These are phyloP conservation scores for Dactylorhiza incarnata DNA, from an alignment of 106 monocot species.

Conservation along the genomic window DNA sequence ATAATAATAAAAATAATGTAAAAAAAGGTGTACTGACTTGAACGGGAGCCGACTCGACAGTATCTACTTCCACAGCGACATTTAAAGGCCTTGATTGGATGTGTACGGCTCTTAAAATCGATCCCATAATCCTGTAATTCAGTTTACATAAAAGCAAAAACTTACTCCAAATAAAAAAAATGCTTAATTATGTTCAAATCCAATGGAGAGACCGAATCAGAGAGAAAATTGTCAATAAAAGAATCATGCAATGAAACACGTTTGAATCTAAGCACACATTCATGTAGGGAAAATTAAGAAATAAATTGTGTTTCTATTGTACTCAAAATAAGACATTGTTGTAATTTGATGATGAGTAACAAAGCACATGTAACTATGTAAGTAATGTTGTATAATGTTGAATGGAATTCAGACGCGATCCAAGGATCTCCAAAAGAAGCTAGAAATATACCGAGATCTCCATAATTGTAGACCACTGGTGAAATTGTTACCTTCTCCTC, in stretches of 20 bases:
- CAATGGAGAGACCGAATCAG: not conserved
- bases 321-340: not conserved
- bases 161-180: not conserved
- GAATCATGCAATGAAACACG: not conserved
- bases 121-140: conserved; percentile 21
- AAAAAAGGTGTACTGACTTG: conserved; percentile 1
- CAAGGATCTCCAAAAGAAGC: too few relatives aligned
- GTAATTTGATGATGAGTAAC: not conserved
- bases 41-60: conserved; percentile 9
- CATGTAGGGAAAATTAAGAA: not conserved
- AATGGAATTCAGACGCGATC: too few relatives aligned
- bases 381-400: not conserved
- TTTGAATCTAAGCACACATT: not conserved
- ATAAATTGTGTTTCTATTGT: not conserved
- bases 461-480: too few relatives aligned
- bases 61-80: conserved; percentile 23
- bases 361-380: not conserved
- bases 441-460: too few relatives aligned
- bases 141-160: not conserved
- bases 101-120: conserved; percentile 11
- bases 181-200: not conserved
- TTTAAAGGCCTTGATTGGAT: conserved; percentile 23
- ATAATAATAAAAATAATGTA: too few relatives aligned
- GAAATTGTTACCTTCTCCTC: too few relatives aligned
- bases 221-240: not conserved